Evolutionary conservation across 1,284 basidiomycete genomes (phyloP).

Genomic region (Golubevia pallescens): DNA sequence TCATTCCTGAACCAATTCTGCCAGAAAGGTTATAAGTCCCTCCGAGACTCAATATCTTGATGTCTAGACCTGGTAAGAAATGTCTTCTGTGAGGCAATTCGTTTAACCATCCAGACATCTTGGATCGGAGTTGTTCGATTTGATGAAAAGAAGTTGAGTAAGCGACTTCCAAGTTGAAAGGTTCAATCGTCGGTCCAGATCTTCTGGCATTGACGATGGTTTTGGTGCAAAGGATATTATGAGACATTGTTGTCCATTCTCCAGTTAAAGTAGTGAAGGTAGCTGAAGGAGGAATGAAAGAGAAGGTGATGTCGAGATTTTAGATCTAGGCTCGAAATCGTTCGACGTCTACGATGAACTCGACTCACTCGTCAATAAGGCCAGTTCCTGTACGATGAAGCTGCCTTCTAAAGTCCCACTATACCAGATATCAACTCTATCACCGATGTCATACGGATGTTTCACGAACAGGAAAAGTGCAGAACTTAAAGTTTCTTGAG

Average conservation of each 20-base stretch:
- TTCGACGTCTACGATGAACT: background rate
- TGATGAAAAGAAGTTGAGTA: conserved; percentile 39
- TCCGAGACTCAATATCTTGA: conserved; percentile 30
- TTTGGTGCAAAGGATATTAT: conserved; percentile 23
- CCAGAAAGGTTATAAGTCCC: too few species aligned
- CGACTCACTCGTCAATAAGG: background rate
- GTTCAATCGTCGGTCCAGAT: conserved; percentile 41
- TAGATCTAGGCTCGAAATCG: too few species aligned
- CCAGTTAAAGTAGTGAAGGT: background rate
- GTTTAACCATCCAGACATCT: conserved; percentile 46
- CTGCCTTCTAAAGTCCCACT: background rate
- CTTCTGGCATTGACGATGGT: conserved; percentile 43
- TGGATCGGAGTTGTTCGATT: conserved; percentile 37
- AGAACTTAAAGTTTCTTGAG: conserved; percentile 42
- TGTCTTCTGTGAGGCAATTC: conserved; percentile 29
- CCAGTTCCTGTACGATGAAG: conserved; percentile 10
- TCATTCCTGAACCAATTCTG: too few species aligned
- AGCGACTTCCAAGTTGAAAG: conserved; percentile 35
- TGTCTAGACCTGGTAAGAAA: conserved; percentile 46
- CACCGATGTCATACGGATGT: conserved; percentile 50
- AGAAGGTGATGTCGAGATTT: background rate
- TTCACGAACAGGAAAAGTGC: conserved; percentile 53
- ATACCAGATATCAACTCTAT: conserved; percentile 10
- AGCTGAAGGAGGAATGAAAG: background rate
- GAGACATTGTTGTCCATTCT: background rate